A percentile compares a stretch with the other conserved stretches of the same genome.
These are phyloP conservation scores for Pterocarpus santalinus DNA, from an alignment of 306 rosid species.

Conservation along the genomic window DNA sequence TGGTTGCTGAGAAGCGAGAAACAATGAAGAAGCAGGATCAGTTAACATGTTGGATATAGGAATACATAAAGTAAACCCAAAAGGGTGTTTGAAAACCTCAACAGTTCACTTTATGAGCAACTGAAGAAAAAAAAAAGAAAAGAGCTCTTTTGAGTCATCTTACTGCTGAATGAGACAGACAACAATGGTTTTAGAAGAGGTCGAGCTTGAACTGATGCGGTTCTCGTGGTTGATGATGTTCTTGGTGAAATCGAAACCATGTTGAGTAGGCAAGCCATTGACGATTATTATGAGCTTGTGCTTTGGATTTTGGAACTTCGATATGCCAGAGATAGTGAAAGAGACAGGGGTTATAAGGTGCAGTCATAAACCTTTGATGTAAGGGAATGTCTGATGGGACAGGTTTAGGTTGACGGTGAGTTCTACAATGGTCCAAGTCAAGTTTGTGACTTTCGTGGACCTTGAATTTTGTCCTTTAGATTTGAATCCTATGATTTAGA, in stretches of 20 bases:
- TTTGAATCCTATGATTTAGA: too few relatives aligned
- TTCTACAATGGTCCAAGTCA: too few relatives aligned
- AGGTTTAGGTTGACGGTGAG: background rate
- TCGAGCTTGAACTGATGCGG: constrained; percentile 43
- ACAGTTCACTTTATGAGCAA: constrained; percentile 32
- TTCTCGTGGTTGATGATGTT: constrained; percentile 33
- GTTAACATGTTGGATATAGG: constrained; percentile 31
- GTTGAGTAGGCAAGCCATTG: constrained; percentile 53
- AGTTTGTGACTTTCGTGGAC: too few relatives aligned
- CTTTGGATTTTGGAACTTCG: background rate
- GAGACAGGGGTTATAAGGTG: background rate
- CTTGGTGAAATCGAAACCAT: constrained; percentile 50
- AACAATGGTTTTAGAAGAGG: constrained; percentile 1
- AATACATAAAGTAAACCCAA: constrained; percentile 21
- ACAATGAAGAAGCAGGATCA: constrained; percentile 33
- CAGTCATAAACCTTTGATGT: constrained; percentile 23
- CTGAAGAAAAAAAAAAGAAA: background rate
- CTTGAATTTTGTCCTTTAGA: too few relatives aligned
- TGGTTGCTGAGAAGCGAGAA: constrained; percentile 18
- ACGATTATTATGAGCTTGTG: background rate
- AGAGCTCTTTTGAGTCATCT: constrained; percentile 42
- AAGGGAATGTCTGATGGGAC: background rate
- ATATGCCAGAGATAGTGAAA: constrained; percentile 15
- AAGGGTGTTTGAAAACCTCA: constrained; percentile 35
- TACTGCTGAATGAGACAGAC: constrained; percentile 45